Conservation (phyloP, 257 asterid genomes). For the Solanum piurae region DNA sequence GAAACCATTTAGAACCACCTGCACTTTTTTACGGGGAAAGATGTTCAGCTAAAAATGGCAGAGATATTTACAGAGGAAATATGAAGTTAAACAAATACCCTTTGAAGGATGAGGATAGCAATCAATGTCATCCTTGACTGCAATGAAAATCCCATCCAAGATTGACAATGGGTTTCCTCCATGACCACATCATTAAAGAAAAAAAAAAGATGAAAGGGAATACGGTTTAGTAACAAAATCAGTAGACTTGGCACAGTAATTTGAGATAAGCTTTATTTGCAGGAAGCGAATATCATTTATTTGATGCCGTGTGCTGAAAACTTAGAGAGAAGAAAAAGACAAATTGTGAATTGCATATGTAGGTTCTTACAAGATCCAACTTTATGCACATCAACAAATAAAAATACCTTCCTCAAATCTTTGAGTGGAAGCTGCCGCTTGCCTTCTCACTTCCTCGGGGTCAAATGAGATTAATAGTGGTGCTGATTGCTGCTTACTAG, state of each 20-base stretch:
- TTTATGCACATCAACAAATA: neutral
- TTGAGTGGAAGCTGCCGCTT: constrained; percentile 85
- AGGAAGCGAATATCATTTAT: neutral
- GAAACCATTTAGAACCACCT: constrained; percentile 90
- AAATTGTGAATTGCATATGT: neutral
- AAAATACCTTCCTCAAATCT: constrained; percentile 85
- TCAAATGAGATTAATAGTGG: constrained; percentile 73
- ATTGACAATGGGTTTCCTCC: constrained; percentile 76
- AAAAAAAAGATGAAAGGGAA: constrained; percentile 2
- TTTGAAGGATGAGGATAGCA: constrained; percentile 78
- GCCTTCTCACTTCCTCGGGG: constrained; percentile 71
- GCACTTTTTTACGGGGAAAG: neutral
- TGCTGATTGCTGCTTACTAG: constrained; percentile 42
- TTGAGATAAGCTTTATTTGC: neutral
- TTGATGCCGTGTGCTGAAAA: neutral
- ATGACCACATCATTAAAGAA: constrained; percentile 5
- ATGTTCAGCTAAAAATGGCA: neutral
- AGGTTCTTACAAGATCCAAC: neutral
- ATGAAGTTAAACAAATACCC: constrained; percentile 34
- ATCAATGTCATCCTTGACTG: constrained; percentile 95
- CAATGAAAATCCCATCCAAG: constrained; percentile 88
- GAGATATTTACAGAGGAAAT: neutral
- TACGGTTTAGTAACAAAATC: neutral
- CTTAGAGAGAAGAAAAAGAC: neutral
- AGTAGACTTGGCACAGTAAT: neutral